phyloP scores from a whole-genome alignment of 768 basidiomycete species.

The Melanogaster broomeanus region DNA sequence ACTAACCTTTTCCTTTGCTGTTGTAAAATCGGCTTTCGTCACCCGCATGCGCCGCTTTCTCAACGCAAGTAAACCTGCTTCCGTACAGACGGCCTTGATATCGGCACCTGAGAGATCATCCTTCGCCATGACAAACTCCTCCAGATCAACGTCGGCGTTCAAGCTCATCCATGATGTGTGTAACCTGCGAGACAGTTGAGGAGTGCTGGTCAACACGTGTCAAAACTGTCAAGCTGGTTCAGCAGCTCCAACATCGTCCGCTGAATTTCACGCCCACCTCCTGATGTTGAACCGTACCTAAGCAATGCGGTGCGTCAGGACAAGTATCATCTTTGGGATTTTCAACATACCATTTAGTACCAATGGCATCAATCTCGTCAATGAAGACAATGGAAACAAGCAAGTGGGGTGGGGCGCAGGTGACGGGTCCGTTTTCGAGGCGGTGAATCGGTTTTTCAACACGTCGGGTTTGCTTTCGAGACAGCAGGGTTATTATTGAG shows the following conservation, averaged over 20 bases:
- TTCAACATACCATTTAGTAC: constrained; percentile 86
- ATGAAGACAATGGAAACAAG: constrained; percentile 99
- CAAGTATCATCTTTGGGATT: not conserved
- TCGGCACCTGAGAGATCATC: constrained; percentile 97
- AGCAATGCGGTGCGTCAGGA: constrained; percentile 2
- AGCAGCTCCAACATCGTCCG: constrained; percentile 98
- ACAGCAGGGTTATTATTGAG: too few relatives aligned
- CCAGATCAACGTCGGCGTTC: constrained; percentile 84
- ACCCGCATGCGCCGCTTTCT: constrained; percentile 95
- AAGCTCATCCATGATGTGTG: constrained; percentile 97
- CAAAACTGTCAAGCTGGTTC: constrained; percentile 99
- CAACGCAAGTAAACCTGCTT: constrained; percentile 94
- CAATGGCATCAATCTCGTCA: constrained; percentile 98
- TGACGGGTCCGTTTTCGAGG: too few relatives aligned
- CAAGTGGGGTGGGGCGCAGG: too few relatives aligned
- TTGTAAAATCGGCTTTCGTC: constrained; percentile 85
- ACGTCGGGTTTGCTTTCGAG: too few relatives aligned
- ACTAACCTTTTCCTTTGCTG: constrained; percentile 89
- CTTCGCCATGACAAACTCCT: constrained; percentile 93
- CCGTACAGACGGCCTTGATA: constrained; percentile 98
- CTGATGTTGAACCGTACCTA: constrained; percentile 97
- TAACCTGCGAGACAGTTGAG: constrained; percentile 46
- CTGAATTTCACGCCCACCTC: constrained; percentile 98
- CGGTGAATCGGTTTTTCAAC: too few relatives aligned
- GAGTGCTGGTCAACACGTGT: constrained; percentile 79